phyloP scores from a whole-genome alignment of 2,329 filamentous ascomycete species.

The Fusarium sp. region DNA sequence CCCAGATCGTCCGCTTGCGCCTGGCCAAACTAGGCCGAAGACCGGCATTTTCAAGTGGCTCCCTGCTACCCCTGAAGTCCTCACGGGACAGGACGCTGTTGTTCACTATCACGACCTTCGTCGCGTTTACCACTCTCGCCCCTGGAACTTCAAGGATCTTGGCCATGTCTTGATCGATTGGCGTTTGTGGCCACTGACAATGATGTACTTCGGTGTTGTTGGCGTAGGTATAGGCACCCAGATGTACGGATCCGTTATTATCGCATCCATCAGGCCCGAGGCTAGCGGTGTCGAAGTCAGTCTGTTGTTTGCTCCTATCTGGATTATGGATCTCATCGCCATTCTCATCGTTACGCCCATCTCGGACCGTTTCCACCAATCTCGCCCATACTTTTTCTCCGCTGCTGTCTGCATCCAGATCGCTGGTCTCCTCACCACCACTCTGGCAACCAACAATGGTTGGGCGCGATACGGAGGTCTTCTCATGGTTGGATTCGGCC shows the following conservation, averaged over 20 bases:
- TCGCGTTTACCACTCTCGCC: conserved; percentile 80
- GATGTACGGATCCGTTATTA: conserved; percentile 89
- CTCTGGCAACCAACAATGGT: conserved; percentile 76
- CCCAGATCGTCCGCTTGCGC: conserved; percentile 82
- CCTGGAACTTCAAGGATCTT: conserved; percentile 81
- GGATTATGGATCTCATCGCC: conserved; percentile 91
- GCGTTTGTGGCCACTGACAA: conserved; percentile 85
- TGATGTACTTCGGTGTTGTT: conserved; percentile 97
- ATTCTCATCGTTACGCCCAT: conserved; percentile 88
- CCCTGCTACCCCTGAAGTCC: conserved; percentile 76
- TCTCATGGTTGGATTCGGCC: conserved; percentile 90
- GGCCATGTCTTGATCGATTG: conserved; percentile 81
- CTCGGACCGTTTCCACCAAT: conserved; percentile 86
- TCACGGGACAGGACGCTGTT: conserved; percentile 81
- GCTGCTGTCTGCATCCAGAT: conserved; percentile 83
- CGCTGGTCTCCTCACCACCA: conserved; percentile 81
- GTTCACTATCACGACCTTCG: conserved; percentile 87
- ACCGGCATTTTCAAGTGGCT: conserved; percentile 73
- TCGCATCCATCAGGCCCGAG: conserved; percentile 79
- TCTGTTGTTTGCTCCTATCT: conserved; percentile 89
- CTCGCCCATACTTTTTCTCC: conserved; percentile 85
- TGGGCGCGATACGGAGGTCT: conserved; percentile 92
- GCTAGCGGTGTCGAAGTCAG: conserved; percentile 82
- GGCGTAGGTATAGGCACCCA: conserved; percentile 93
- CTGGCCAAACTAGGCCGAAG: conserved; percentile 70